Evolutionary conservation across 495 filamentous ascomycete species (phyloP).

Genomic region (Amorphotheca resinae): DNA sequence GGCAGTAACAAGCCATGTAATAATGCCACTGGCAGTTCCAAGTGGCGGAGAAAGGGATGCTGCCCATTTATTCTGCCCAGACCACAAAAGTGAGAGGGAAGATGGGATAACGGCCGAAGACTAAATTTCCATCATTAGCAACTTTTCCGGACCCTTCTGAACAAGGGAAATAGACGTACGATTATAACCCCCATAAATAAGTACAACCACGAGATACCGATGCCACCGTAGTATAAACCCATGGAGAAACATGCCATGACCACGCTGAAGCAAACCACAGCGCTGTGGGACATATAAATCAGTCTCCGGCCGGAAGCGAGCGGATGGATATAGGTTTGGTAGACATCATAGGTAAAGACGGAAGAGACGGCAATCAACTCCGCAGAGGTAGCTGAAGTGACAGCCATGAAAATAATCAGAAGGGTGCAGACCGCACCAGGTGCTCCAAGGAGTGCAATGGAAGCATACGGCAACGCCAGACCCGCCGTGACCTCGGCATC

Average conservation of each 20-base stretch:
- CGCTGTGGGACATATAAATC: slow-evolving; percentile 73
- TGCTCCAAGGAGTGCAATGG: slow-evolving; percentile 78
- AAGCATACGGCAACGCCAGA: slow-evolving; percentile 77
- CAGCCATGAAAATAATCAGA: slow-evolving; percentile 90
- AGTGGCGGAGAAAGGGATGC: slow-evolving; percentile 44
- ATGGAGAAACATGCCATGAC: slow-evolving; percentile 68
- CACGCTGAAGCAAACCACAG: slow-evolving; percentile 64
- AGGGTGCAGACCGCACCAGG: slow-evolving; percentile 77
- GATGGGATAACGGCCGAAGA: slow-evolving; percentile 20
- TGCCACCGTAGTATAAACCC: slow-evolving; percentile 33
- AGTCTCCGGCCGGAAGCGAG: slow-evolving; percentile 60
- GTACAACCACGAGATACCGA: slow-evolving; percentile 52
- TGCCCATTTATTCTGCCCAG: slow-evolving; percentile 17
- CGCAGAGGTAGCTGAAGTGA: slow-evolving; percentile 79
- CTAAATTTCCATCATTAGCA: slow-evolving; percentile 9
- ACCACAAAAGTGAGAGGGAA: slow-evolving; percentile 18
- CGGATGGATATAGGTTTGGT: slow-evolving; percentile 55
- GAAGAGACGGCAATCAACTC: slow-evolving; percentile 88
- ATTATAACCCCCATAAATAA: slow-evolving; percentile 18
- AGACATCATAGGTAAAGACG: slow-evolving; percentile 90
- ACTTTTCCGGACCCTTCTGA: too few relatives aligned
- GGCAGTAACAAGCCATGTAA: slow-evolving; percentile 85
- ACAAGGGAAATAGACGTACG: too few relatives aligned
- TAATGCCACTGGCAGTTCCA: slow-evolving; percentile 62
- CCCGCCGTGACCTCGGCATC: slow-evolving; percentile 71